Evolutionary conservation across 2,329 filamentous ascomycete species (phyloP).

Genomic region (Rhexocercosporidium sp.): DNA sequence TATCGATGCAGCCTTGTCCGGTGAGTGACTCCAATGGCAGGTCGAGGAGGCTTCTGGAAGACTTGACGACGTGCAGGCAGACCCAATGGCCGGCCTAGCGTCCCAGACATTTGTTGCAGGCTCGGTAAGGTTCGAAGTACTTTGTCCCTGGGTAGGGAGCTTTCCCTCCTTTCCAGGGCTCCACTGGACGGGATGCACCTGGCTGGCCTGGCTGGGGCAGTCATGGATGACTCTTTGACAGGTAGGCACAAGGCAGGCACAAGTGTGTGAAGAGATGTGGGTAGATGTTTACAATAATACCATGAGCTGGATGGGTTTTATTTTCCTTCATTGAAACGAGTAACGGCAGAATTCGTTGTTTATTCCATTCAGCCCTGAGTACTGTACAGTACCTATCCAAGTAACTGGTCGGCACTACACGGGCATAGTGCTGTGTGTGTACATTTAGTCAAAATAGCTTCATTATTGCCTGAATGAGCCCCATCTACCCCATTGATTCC

Average conservation of each 20-base stretch:
- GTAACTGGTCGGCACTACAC: no score
- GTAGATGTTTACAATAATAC: no score
- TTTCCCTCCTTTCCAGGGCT: conserved; percentile 5
- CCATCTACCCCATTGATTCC: background rate
- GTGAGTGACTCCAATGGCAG: conserved; percentile 25
- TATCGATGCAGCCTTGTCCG: conserved; percentile 26
- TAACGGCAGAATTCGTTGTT: no score
- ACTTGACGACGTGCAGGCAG: conserved; percentile 9
- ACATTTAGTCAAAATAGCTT: background rate
- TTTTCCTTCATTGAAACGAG: no score
- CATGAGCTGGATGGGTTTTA: no score
- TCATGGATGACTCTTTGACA: background rate
- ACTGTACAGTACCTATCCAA: no score
- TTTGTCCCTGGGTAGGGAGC: no score
- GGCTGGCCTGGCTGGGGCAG: background rate
- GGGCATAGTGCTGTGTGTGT: no score
- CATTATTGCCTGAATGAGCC: conserved; percentile 7
- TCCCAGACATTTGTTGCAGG: background rate
- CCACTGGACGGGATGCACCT: background rate
- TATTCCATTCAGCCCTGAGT: no score
- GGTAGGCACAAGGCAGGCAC: no score
- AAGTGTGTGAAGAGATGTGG: no score
- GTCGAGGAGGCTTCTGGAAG: background rate
- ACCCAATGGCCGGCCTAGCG: background rate
- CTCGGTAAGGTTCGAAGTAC: no score